Conservation (phyloP, 371 early-diverging fungal species). For the Mortierella sp. region DNA sequence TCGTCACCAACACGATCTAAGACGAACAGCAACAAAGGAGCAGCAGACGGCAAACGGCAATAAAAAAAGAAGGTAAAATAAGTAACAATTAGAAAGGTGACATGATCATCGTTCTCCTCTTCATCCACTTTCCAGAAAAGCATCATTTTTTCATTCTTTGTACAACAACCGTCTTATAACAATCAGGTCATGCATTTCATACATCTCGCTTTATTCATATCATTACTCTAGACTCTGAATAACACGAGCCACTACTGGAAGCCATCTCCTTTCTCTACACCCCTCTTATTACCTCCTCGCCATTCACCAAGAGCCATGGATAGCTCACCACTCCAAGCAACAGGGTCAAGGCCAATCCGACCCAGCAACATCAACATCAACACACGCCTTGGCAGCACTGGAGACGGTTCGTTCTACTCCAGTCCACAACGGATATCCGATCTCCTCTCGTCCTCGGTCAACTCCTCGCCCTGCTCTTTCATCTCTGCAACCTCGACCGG, state of each 20-base stretch:
- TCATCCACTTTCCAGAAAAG: not conserved
- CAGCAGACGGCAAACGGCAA: not conserved
- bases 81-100: not conserved
- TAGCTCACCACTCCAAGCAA: not conserved
- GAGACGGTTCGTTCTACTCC: not conserved
- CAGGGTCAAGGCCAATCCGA: conserved; percentile 2
- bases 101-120: not conserved
- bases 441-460: conserved; percentile 24
- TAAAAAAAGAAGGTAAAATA: not conserved
- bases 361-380: conserved; percentile 14
- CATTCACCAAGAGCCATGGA: too few relatives aligned
- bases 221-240: not conserved
- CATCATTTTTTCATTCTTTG: not conserved
- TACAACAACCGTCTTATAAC: not conserved
- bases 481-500: conserved; percentile 35
- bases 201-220: not conserved
- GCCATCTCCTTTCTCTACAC: not conserved
- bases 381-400: not conserved
- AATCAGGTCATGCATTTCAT: not conserved
- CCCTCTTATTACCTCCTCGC: not conserved
- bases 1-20: not conserved
- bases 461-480: conserved; percentile 46
- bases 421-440: conserved; percentile 16
- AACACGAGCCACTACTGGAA: not conserved
- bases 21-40: not conserved